Base-by-base conservation (phyloP, 305 asterid species). In the Nicotiana rustica region DNA sequence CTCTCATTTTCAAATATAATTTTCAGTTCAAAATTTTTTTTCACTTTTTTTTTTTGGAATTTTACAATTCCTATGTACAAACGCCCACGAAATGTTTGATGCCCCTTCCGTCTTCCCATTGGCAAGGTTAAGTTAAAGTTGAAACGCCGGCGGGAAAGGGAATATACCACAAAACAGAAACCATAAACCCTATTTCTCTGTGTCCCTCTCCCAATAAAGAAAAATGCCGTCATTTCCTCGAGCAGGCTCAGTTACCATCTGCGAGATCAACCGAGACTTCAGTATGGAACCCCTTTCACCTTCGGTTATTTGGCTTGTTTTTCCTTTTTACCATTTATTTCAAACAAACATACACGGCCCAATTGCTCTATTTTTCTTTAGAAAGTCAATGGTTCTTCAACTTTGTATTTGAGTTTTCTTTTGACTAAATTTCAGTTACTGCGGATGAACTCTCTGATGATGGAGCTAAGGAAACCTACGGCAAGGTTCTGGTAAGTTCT, bases 191-290 rank as follows among this genome's bases (percentile, higher is more conserved):
- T 87, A 83, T 77, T 55, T 64, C 21, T 31, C 61, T 64, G 82
- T 80, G 61, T 8, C 80, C 4, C 67, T 47, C 65, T 12, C 41
- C 41, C 41, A 36, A 36, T 47, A 15, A 31, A 21, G 38, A 56
- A 18, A 47, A 5, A 95, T 96, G 99, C 91, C 92, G 85, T 93
- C 97, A 80, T 90, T 93, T 78, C 99, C 99, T 80, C 94, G 70
- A 88, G 95, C 93, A 57, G 99, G 97, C 87, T 86, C 92, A 2
- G 93, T 94, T 87, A 96, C 98, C 66, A 81, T 96, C 47, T 94
- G 98, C 88, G 98, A 94, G 83, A 93, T 96, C 95, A 93, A 94
- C 86, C 88, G 98, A 88, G 93, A 91, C 81, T 90, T 96, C 49
- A 89, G 98, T 94, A 81, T 19, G 47, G 59, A 73, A 19, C 44